Conservation (phyloP, 352 stramenopile genomes). For the Bremia lactucae region DNA sequence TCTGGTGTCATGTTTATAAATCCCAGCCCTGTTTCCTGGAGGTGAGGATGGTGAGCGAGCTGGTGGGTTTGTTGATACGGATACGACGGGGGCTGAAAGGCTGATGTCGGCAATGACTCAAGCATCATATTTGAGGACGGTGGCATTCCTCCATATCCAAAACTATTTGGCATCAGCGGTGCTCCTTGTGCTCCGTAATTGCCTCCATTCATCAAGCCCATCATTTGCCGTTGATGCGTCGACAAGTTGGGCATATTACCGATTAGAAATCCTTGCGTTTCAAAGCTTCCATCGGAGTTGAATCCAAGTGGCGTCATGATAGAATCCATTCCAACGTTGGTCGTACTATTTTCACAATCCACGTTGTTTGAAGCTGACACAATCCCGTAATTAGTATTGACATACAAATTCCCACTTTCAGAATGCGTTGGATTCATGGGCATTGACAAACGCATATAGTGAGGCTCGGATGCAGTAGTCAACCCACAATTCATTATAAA, state of each 20-base stretch:
- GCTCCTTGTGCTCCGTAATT: slow-evolving; percentile 22
- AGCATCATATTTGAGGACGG: slow-evolving; percentile 19
- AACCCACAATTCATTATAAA: slow-evolving; percentile 39
- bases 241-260: slow-evolving; percentile 31
- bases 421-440: slow-evolving; percentile 33
- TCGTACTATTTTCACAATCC: slow-evolving; percentile 15
- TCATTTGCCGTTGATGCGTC: slow-evolving; percentile 32
- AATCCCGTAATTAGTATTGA: slow-evolving; percentile 29
- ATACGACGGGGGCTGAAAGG: slow-evolving; percentile 19
- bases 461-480: too few relatives aligned
- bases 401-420: slow-evolving; percentile 33
- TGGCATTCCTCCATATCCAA: slow-evolving; percentile 25
- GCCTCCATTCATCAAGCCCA: slow-evolving; percentile 34
- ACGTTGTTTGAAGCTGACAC: slow-evolving; percentile 12
- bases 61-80: slow-evolving; percentile 17
- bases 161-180: slow-evolving; percentile 33
- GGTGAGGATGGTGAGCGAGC: slow-evolving; percentile 11
- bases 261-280: slow-evolving; percentile 27
- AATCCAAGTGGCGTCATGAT: slow-evolving; percentile 55
- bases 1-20: slow-evolving; percentile 16
- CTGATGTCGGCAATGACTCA: slow-evolving; percentile 12
- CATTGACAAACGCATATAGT: too few relatives aligned
- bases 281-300: slow-evolving; percentile 20
- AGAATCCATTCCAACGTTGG: slow-evolving; percentile 43
- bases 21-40: slow-evolving; percentile 6